Base-by-base conservation (phyloP, 2,329 filamentous ascomycete species). In the Aspergillus pseudoglaucus region DNA sequence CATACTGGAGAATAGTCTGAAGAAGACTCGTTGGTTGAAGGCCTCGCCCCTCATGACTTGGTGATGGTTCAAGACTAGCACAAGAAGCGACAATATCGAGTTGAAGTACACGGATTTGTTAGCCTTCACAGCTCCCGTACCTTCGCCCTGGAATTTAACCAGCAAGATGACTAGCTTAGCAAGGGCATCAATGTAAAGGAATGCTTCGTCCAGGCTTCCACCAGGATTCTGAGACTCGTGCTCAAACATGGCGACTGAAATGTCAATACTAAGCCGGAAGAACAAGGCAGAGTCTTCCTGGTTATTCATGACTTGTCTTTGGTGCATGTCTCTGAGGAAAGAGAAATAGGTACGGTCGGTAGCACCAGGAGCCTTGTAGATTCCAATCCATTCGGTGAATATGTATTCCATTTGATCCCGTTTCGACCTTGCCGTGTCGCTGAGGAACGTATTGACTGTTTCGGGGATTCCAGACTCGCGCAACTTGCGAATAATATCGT, bases 301-400 rank as follows among this genome's bases (percentile, higher is more conserved):
- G 57, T 77, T 82, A 46, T 81, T 80, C 61, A 97, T 80, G 15
- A 93, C 75, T 52, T 85, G 80, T 54, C 81, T 80, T 48, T 83
- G 78, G 59, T 91, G 85, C 61, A 97, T 75, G 66, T 97, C 91
- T 59, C 86, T 83, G 41, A 96, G 80, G 67, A 97, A 97, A 1
- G 87, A 81, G 5, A 79, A 73, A 46, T 83, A 76, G 0, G 84
- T 80, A 61, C 85, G 87, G 52, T 89, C 85, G 3, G 85, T 83
- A 3, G 85, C 82, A 56, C 84, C 82, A n/a, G 83, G 79, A 58
- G 89, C 88, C 66, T 86, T 86, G 71, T 79, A 85, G 6, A 96
- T 79, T 50, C 85, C 83, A 23, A 91, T 81, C 93, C 93, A 98
- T 71, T 98, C 93, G 39, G 91, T 90, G 61, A 98, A 96, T 17